Percentiles rank a stretch among this genome's conserved stretches.
Conservation (phyloP, 441 rosid species). For the Brassica hybrid region DNA sequence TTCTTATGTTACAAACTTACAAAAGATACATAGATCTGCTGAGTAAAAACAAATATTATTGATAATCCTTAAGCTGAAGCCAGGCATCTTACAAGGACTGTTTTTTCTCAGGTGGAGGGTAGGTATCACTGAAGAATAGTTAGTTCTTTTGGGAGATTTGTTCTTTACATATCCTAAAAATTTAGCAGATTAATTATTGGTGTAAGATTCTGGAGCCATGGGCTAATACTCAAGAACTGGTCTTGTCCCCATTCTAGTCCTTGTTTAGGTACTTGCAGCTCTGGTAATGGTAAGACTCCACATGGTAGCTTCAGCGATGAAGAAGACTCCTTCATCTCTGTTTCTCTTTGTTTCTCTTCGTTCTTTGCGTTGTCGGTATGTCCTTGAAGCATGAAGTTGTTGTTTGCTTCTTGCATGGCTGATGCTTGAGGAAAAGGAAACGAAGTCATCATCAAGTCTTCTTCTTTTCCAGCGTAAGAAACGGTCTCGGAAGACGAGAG, state of each 20-base stretch:
- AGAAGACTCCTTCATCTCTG: constrained; percentile 38
- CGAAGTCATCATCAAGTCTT: constrained; percentile 40
- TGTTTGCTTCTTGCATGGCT: constrained; percentile 55
- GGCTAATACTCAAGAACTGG: constrained; percentile 62
- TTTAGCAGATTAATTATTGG: constrained; percentile 66
- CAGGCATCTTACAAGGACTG: constrained; percentile 22
- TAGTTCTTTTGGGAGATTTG: constrained; percentile 1
- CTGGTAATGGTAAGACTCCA: constrained; percentile 65
- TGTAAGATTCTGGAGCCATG: constrained; percentile 76
- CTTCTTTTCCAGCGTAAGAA: constrained; percentile 49
- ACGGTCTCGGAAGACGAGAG: constrained; percentile 54
- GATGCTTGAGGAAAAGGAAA: constrained; percentile 24
- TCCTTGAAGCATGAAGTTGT: constrained; percentile 30
- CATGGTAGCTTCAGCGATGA: constrained; percentile 52
- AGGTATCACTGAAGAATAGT: constrained; percentile 15
- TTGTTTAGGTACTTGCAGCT: constrained; percentile 73
- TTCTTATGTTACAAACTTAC: constrained; percentile 7
- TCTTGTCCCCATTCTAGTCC: constrained; percentile 78
- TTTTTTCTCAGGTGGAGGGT: constrained; percentile 2
- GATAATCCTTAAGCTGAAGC: background rate
- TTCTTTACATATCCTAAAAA: constrained; percentile 41
- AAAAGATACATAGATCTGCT: background rate
- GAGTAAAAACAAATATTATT: constrained; percentile 8
- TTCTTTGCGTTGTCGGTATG: constrained; percentile 1
- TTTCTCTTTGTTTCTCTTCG: constrained; percentile 28